Evolutionary conservation across 306 rosid genomes (phyloP), one percentile per base, ranked within the genome.

Genomic region (Cajanus cajan): DNA sequence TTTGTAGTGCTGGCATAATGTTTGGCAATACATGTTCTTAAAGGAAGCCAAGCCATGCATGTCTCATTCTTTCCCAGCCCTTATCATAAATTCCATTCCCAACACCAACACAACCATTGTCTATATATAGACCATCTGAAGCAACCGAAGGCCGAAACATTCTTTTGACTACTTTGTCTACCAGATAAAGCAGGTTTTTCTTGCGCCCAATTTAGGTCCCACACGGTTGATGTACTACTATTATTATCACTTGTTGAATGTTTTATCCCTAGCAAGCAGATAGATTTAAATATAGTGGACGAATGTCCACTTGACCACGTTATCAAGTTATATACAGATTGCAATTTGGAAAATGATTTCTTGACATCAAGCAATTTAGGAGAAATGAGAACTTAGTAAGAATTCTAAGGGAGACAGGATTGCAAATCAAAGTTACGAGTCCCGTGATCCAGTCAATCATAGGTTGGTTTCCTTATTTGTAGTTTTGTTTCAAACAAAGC

Each of bases 51-150:
- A 66, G 63, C 62, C 73, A 76, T 77, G 79, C 75, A 82, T 82
- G 79, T 77, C 69, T 52, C 83, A 73, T 80, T 78, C 75, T 78
- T n/a, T 72, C 86, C 66, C 85, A 80, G 78, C 87, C 86, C 83
- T 81, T 88, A 84, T 86, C 86, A 79, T 81, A 74, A 82, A 74
- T 83, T 74, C 87, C 84, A 85, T 74, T 68, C 76, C 80, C n/a
- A 47, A 71, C 77, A 81, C 80, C n/a, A 47, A 71, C 77, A 81
- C 52, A 48, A 36, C 72, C 79, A 67, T 39, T 73, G 43, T 69
- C 86, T 81, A 77, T 73, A 82, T 61, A 47, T 55, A 75, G 39
- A 64, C 68, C 58, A 41, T 81, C 79, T 74, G 34, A 73, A 73
- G 41, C 82, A 40, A 58, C 34, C 61, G 45, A 68, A 59, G 73